phyloP scores from a whole-genome alignment of 306 rosid genomes.

The Senna tora region DNA sequence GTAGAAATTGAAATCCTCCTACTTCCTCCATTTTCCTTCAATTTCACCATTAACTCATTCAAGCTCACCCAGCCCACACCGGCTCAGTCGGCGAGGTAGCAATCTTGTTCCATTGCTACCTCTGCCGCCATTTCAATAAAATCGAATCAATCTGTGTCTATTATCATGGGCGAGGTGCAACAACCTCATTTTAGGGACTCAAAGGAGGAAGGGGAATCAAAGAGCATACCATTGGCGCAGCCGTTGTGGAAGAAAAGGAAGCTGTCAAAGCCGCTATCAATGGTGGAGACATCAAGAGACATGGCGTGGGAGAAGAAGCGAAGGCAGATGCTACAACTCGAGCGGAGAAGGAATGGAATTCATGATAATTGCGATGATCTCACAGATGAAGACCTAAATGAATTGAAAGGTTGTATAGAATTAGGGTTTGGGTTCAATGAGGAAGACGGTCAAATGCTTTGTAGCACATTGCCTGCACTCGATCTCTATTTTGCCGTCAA shows the following conservation, averaged over 20 bases:
- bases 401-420: constrained; percentile 86
- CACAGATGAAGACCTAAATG: constrained; percentile 76
- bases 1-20: too few relatives aligned
- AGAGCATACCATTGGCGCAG: constrained; percentile 53
- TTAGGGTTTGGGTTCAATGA: constrained; percentile 95
- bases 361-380: constrained; percentile 46
- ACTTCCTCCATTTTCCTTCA: too few relatives aligned
- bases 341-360: constrained; percentile 41
- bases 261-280: constrained; percentile 56
- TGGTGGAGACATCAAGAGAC: constrained; percentile 61
- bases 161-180: constrained; percentile 16
- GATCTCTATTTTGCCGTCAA: constrained; percentile 93
- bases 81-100: constrained; percentile 35
- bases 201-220: constrained; percentile 53
- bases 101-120: constrained; percentile 30
- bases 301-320: constrained; percentile 85
- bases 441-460: constrained; percentile 74
- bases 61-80: neutral
- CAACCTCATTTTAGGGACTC: constrained; percentile 23
- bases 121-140: constrained; percentile 17
- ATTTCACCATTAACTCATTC: too few relatives aligned
- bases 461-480: constrained; percentile 86
- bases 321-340: constrained; percentile 51
- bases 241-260: constrained; percentile 47
- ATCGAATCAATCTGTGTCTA: too few relatives aligned